Evolutionary conservation across 768 basidiomycete species (phyloP), one percentile per base, ranked within the genome.

Genomic region (Naganishia vishniacii): DNA sequence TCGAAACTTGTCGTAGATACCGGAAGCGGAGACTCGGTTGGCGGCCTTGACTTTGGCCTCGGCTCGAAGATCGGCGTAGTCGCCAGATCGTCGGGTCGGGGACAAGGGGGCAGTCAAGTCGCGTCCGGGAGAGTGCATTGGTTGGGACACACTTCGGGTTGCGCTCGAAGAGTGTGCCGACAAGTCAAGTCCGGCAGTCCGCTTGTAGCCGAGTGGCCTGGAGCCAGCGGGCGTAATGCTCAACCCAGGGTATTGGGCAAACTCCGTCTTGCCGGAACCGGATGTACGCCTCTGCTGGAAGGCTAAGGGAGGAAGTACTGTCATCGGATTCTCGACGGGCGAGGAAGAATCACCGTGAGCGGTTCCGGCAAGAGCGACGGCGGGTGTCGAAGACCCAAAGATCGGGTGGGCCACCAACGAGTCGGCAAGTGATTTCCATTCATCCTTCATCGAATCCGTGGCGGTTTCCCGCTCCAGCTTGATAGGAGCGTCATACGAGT

Each of bases 281-380:
- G 53, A 56, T 41, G 53, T 37, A 56, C 53, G 53, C 20, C 53
- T 56, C 53, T 56, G 53, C 23, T 56, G 53, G 53, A 56, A 56
- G 11, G 20, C 53, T 34, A 56, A 15, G 15, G 53, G 53, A 56
- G 53, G 53, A 26, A 41, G 53, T 40, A 37, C 53, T 37, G 53
- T 56, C 53, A 56, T 56, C 53, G 53, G 31, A 31, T 56, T 56
- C 23, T 18, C 37, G 12, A 29, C 20, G 47, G 7, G 7, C 4
- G 23, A 20, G 31, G 34, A 7, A 13, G 53, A 41, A 40, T 56
- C 53, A 56, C 40, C 53, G 53, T 56, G 53, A 56, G 31, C 32
- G 37, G 37, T 41, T 37, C 53, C 40, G 53, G 53, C 37, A 37
- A 40, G 37, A 40, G 23, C 37, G 37, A 25, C 11, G 20, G 62